These are phyloP conservation scores for Jacaranda mimosifolia DNA, from an alignment of 257 asterid species.

Conservation along the genomic window DNA sequence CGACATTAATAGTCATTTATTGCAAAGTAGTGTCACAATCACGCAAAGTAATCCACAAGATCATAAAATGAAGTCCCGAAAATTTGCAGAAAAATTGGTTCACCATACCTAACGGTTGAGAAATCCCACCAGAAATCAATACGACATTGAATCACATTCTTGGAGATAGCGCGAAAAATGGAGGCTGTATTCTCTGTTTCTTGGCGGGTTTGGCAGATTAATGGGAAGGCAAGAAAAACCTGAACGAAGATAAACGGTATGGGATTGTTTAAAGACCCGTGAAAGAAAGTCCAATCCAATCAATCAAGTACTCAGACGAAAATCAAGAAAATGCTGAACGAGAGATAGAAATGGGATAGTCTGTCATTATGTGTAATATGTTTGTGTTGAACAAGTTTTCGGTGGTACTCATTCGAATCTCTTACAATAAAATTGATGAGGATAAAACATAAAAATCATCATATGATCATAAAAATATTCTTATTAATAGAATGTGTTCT, in stretches of 20 bases:
- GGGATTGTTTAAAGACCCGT: background rate
- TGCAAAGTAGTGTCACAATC: background rate
- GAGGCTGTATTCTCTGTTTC: background rate
- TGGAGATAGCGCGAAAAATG: background rate
- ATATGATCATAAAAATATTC: no score
- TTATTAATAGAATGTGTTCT: no score
- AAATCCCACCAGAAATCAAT: conserved; percentile 1
- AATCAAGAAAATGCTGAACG: background rate
- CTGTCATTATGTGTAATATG: no score
- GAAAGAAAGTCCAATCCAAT: background rate
- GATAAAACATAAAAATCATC: no score
- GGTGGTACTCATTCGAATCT: no score
- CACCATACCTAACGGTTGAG: conserved; percentile 5
- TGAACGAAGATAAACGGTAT: background rate
- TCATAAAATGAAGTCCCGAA: background rate
- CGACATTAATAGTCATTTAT: background rate
- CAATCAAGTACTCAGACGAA: background rate
- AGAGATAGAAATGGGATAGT: no score
- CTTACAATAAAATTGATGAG: no score
- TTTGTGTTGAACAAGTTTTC: no score
- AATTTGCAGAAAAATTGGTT: background rate
- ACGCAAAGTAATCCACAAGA: background rate
- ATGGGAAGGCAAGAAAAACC: background rate
- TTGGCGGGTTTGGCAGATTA: conserved; percentile 11
- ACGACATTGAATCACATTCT: background rate